A percentile compares a stretch with the other conserved stretches of the same genome.
Evolutionary conservation across 2,329 filamentous ascomycete genomes (phyloP).

Genomic region (Clarireedia sp.): DNA sequence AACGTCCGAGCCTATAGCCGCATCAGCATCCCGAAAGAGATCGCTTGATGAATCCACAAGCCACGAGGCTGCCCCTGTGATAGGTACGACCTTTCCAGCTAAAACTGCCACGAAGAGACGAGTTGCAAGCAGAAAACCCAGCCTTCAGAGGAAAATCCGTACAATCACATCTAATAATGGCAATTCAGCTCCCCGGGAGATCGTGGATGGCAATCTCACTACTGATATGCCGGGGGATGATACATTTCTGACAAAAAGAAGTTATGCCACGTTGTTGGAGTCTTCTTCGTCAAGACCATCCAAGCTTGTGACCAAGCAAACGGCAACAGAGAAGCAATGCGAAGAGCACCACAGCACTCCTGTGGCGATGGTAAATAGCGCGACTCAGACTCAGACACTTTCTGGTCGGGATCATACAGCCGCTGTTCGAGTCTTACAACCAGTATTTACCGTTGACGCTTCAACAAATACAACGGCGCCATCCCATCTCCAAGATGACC

Average conservation of each 20-base stretch:
- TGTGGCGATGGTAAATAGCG: slow-evolving; percentile 24
- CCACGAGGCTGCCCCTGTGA: no score
- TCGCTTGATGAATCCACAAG: not conserved
- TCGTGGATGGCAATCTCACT: not conserved
- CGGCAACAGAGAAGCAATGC: slow-evolving; percentile 14
- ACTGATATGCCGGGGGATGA: slow-evolving; percentile 8
- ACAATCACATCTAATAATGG: not conserved
- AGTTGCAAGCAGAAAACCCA: not conserved
- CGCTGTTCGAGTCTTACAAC: not conserved
- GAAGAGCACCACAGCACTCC: slow-evolving; percentile 16
- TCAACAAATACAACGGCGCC: not conserved
- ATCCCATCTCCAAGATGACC: not conserved
- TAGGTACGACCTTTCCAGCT: not conserved
- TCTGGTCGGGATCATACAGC: slow-evolving; percentile 16
- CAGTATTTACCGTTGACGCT: not conserved
- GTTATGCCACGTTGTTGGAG: slow-evolving; percentile 9
- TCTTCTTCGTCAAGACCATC: not conserved
- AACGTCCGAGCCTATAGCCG: not conserved
- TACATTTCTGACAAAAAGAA: slow-evolving; percentile 20
- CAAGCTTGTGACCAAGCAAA: slow-evolving; percentile 18
- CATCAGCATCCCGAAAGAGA: not conserved
- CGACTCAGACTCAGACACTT: slow-evolving; percentile 26
- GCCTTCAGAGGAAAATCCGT: not conserved
- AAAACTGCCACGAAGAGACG: not conserved
- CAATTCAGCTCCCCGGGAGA: not conserved